Evolutionary conservation across 2,329 filamentous ascomycete genomes (phyloP), one percentile per base, ranked within the genome.

Genomic region (Monosporascus ibericus): DNA sequence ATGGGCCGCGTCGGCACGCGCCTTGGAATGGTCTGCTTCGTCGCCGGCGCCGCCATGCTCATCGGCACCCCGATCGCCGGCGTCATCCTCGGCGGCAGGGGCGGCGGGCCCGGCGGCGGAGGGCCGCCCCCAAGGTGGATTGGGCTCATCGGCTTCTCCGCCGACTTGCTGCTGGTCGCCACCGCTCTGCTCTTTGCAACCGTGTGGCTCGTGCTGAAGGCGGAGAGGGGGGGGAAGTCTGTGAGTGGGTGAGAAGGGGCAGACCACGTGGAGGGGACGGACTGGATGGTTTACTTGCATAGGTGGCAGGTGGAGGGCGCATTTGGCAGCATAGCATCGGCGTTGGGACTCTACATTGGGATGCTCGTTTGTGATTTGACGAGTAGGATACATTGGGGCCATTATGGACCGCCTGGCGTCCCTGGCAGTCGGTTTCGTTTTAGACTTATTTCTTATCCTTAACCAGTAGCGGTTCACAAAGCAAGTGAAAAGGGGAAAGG

Each of bases 1-100:
- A 62, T 71, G 58, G 59, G 64, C 48, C 55, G 57, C 11, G 55
- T 67, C 17, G 71, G 71, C 22, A 69, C 66, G 3, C 53, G 71
- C 37, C 65, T 72, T 34, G 71, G 71, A 6, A 72, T 72, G 69
- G 62, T 53, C 18, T 59, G 62, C 30, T 58, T 60, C 38, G 51
- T 55, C 14, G 52, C 52, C 30, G 58, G 61, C 70, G 65, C 82
- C 72, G 6, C 78, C 73, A 44, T 79, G 74, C 60, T 82, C 71
- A 55, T 79, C 24, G 60, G 65, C 17, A 81, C 39, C 66, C 71
- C 42, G 70, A 78, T 53, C 74, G 74, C 60, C 74, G 65, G 79
- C 42, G 42, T 46, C 22, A 46, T 46, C 22, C 42, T 46, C 24
- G 42, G 42, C 42, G 40, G 38, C 17, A 15, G 18, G 1, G 20